Conservation (phyloP, 2,329 filamentous ascomycete genomes). For the Colletotrichum gigasporum region DNA sequence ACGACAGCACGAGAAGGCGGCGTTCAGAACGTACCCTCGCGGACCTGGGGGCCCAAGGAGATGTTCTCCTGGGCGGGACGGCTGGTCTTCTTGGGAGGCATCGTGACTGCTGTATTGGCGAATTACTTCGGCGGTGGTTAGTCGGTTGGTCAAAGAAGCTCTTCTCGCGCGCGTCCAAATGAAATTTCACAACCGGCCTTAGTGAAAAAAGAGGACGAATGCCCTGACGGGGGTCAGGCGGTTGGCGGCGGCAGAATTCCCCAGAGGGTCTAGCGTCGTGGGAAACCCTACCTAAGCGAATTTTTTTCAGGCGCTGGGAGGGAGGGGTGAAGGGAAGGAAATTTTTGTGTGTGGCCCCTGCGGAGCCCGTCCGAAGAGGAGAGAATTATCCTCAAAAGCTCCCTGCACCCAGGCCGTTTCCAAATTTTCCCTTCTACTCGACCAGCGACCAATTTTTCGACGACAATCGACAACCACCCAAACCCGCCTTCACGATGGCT, state of each 20-base stretch:
- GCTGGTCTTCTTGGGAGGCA: slow-evolving; percentile 91
- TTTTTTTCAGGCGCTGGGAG: background rate
- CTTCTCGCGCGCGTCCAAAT: background rate
- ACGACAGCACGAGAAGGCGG: slow-evolving; percentile 45
- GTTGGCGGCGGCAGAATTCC: slow-evolving; percentile 1
- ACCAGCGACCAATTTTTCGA: slow-evolving; percentile 30
- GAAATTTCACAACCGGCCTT: slow-evolving; percentile 20
- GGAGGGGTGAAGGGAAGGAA: slow-evolving; percentile 2
- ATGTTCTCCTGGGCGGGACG: slow-evolving; percentile 95
- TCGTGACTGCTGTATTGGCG: slow-evolving; percentile 62
- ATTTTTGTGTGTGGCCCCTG: slow-evolving; percentile 15
- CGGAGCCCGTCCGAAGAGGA: too few species aligned
- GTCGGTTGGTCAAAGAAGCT: slow-evolving; percentile 23
- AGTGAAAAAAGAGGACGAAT: slow-evolving; percentile 17
- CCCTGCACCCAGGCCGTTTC: background rate
- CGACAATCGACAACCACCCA: slow-evolving; percentile 46
- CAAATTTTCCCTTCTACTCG: background rate
- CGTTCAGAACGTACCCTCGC: slow-evolving; percentile 75
- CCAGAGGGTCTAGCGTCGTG: background rate
- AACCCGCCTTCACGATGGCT: slow-evolving; percentile 51
- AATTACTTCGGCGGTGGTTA: slow-evolving; percentile 41
- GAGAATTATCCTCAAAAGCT: too few species aligned
- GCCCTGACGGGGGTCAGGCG: slow-evolving; percentile 20
- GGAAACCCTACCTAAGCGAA: slow-evolving; percentile 30
- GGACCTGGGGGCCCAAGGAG: slow-evolving; percentile 94